Conservation (phyloP, 306 rosid species). For the Vigna angularis region DNA sequence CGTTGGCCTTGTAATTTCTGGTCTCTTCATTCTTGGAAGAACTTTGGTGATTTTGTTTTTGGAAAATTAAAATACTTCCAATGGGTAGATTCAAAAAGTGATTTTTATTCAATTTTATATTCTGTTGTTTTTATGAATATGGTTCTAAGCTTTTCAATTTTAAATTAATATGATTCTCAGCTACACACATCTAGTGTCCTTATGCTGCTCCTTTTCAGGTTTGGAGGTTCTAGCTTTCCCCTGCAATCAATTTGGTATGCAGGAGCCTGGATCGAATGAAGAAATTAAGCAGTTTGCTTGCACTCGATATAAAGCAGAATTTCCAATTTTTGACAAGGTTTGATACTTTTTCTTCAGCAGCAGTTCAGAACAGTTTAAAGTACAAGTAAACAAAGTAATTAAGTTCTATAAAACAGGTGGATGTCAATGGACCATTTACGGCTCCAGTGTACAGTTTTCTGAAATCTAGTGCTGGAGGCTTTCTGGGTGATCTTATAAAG, state of each 20-base stretch:
- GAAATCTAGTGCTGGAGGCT: conserved; percentile 91
- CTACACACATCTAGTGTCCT: conserved; percentile 18
- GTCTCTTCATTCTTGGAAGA: conserved; percentile 22
- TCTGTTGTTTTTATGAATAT: conserved; percentile 21
- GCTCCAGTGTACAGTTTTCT: conserved; percentile 92
- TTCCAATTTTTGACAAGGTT: conserved; percentile 96
- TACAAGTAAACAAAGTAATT: conserved; percentile 31
- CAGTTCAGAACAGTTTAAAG: conserved; percentile 30
- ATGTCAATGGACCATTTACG: conserved; percentile 96
- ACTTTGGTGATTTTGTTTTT: neutral
- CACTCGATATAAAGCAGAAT: conserved; percentile 93
- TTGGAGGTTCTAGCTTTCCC: conserved; percentile 96
- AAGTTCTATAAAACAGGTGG: conserved; percentile 69
- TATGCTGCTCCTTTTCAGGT: conserved; percentile 60
- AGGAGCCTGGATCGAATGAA: conserved; percentile 94
- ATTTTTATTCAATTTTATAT: conserved; percentile 27
- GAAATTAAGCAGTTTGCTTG: conserved; percentile 97
- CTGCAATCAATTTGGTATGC: conserved; percentile 97
- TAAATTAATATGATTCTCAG: conserved; percentile 36
- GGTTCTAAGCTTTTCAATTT: conserved; percentile 12
- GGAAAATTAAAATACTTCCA: conserved; percentile 16
- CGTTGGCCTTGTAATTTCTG: conserved; percentile 32
- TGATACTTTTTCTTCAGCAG: conserved; percentile 32
- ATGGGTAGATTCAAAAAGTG: neutral
- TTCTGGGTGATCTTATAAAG: conserved; percentile 83